phyloP scores from a whole-genome alignment of 495 filamentous ascomycete genomes.

The Pyronema domesticum region DNA sequence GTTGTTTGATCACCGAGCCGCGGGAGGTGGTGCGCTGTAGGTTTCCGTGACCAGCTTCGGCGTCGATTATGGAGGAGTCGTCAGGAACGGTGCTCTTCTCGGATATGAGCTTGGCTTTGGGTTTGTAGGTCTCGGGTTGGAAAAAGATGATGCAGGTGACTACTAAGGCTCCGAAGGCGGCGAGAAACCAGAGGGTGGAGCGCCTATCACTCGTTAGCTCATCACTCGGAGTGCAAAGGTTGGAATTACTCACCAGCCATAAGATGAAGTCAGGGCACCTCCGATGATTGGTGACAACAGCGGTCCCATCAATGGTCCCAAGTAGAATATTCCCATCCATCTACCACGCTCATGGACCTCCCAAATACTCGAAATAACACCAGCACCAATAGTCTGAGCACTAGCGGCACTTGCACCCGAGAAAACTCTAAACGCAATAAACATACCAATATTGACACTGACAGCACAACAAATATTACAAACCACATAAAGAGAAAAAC shows the following conservation, averaged over 20 bases:
- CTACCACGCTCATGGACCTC: conserved; percentile 57
- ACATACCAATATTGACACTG: conserved; percentile 60
- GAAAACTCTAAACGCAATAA: conserved; percentile 68
- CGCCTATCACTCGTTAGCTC: conserved; percentile 20
- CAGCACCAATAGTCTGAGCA: conserved; percentile 83
- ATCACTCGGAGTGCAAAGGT: no score
- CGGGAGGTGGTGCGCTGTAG: conserved; percentile 8
- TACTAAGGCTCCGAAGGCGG: conserved; percentile 52
- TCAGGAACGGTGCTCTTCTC: background rate
- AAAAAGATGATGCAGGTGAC: conserved; percentile 45
- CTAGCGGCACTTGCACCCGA: conserved; percentile 70
- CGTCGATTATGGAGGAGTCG: background rate
- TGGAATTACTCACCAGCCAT: conserved; percentile 56
- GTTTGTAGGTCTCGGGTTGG: conserved; percentile 49
- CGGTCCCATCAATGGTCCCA: conserved; percentile 75
- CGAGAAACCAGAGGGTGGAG: conserved; percentile 73
- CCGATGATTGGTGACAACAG: conserved; percentile 76
- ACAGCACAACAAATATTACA: conserved; percentile 59
- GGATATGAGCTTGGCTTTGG: background rate
- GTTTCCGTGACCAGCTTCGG: no score
- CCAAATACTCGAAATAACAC: conserved; percentile 88
- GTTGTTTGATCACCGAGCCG: conserved; percentile 1
- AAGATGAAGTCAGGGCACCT: conserved; percentile 44
- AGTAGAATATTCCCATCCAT: conserved; percentile 88
- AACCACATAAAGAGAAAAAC: conserved; percentile 62